Conservation (phyloP, 352 stramenopile genomes). For the Phytophthora chlamydospora region DNA sequence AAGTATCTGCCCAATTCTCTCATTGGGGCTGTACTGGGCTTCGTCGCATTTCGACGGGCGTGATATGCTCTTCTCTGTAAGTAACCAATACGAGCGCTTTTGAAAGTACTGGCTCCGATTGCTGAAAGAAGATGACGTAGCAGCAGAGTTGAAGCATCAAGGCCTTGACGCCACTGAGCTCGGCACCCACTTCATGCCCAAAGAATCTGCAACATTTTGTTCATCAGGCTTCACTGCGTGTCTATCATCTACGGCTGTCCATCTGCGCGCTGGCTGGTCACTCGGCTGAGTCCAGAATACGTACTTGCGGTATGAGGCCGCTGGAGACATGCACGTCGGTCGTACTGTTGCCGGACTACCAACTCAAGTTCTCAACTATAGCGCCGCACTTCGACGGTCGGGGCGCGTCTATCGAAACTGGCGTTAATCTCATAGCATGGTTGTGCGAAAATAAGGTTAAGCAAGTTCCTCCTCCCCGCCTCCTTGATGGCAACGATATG, state of each 20-base stretch:
- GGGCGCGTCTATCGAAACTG: neutral
- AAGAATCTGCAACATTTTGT: conserved; percentile 22
- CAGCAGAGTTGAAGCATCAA: conserved; percentile 11
- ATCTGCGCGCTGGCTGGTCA: conserved; percentile 19
- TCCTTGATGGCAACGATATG: too few relatives aligned
- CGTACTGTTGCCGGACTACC: conserved; percentile 14
- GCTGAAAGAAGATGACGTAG: neutral
- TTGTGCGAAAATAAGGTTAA: neutral
- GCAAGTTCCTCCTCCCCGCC: too few relatives aligned
- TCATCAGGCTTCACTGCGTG: conserved; percentile 24
- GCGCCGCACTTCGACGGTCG: conserved; percentile 14
- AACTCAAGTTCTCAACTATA: conserved; percentile 15
- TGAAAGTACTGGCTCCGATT: conserved; percentile 8
- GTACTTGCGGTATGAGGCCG: conserved; percentile 13
- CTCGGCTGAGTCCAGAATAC: conserved; percentile 18
- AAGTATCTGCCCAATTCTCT: too few relatives aligned
- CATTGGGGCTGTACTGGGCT: neutral
- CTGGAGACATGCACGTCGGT: conserved; percentile 27
- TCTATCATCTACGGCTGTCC: conserved; percentile 20
- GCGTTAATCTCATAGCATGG: conserved; percentile 2
- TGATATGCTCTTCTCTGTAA: conserved; percentile 7
- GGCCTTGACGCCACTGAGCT: conserved; percentile 18
- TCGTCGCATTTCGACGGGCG: conserved; percentile 1
- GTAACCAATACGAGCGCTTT: conserved; percentile 15
- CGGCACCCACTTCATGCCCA: conserved; percentile 27